phyloP scores from a whole-genome alignment of 805 yeast species.

The Yarrowia hollandica region DNA sequence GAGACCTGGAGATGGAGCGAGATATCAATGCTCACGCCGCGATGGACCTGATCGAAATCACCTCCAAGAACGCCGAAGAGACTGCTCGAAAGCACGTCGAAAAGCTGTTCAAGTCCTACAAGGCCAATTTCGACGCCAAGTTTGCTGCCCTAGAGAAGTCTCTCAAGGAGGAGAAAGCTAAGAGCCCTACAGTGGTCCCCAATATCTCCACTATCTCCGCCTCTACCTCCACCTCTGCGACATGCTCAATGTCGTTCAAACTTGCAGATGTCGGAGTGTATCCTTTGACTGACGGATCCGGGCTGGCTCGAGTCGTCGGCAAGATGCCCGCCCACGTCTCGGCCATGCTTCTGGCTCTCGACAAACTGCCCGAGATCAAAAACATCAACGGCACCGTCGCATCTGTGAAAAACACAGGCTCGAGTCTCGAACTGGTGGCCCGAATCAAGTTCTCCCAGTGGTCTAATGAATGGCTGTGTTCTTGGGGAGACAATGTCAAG shows the following conservation, averaged over 20 bases:
- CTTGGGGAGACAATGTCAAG: conserved; percentile 13
- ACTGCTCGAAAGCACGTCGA: not conserved
- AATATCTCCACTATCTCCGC: too few species aligned
- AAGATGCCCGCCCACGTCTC: not conserved
- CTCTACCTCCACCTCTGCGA: not conserved
- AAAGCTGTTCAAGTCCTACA: not conserved
- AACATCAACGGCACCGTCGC: conserved; percentile 18
- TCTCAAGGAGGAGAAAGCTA: not conserved
- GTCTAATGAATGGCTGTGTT: conserved; percentile 19
- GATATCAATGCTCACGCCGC: not conserved
- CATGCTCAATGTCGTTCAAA: conserved; percentile 21
- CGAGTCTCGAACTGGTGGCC: not conserved
- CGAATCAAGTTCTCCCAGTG: conserved; percentile 20
- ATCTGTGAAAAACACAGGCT: not conserved
- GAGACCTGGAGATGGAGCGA: not conserved
- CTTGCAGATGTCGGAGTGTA: not conserved
- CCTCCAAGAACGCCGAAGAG: not conserved
- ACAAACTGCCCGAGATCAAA: not conserved
- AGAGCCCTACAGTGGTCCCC: too few species aligned
- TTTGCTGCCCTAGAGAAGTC: not conserved
- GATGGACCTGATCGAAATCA: not conserved
- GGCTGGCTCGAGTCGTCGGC: not conserved
- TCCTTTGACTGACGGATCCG: conserved; percentile 26
- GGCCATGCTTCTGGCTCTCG: conserved; percentile 12
- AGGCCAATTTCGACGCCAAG: not conserved